Base-by-base conservation (phyloP, 2,329 filamentous ascomycete species). In the Lachnellula occidentalis region DNA sequence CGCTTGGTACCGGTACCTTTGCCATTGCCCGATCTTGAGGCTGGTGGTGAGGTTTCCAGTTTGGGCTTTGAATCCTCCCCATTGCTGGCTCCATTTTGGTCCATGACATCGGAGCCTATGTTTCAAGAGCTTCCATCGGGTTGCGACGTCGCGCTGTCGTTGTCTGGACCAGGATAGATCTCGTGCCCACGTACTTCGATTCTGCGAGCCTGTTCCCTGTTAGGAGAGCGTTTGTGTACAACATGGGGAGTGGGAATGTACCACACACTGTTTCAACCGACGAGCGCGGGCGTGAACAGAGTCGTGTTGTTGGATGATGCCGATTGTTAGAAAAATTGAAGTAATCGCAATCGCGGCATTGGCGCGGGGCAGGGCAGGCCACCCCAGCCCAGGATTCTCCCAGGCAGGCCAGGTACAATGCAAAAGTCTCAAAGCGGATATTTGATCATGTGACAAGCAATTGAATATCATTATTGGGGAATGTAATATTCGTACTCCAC, bases 1-100 rank as follows among this genome's bases (percentile, higher is more conserved):
- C 91, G 92, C 76, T 90, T 92, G 48, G 86, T 85, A 70, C 83
- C 88, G 72, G 80, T 78, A 31, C 27, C 27, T 11, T 31, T 31
- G 62, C 54, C 65, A 59, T 60, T 59, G 58, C 59, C 66, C 50
- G 62, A 58, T 47, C 12, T 17, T 55, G 64, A 48, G 48, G 64
- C 61, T 57, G 66, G 55, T 43, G 68, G 64, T 57, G 67, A 66
- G 57, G 63, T 62, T 31, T 31, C 27, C 27, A 31, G 27, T 52
- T 65, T 60, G 48, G 64, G 60, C 64, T 65, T 70, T 51, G 59
- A 57, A 61, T 66, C 61, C 61, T 66, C 59, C 59, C 64, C 61
- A 63, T 69, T 67, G 50, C 60, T 68, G 47, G 58, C 53, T 52
- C 63, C 67, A 64, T 68, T 69, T 60, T 67, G 61, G 60, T 70